Conservation (phyloP, 1,284 basidiomycete genomes). For the Cryptococcus jaspeensis region DNA sequence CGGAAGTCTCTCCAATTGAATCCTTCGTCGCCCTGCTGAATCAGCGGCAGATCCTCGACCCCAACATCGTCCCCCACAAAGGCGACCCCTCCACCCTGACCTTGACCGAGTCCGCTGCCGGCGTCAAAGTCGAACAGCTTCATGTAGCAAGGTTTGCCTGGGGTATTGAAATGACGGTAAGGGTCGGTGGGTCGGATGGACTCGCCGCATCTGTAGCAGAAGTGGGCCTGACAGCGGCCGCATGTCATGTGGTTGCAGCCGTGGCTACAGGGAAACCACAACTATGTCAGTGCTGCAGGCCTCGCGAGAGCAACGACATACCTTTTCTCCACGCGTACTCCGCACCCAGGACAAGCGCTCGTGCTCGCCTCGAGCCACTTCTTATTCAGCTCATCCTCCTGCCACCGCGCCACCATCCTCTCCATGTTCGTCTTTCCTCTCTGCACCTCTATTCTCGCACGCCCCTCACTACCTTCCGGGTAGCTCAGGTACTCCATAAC, state of each 20-base stretch:
- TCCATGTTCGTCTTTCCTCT: conserved; percentile 42
- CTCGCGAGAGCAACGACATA: conserved; percentile 1
- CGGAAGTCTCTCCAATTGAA: neutral
- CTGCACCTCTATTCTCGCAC: conserved; percentile 31
- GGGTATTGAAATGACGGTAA: conserved; percentile 43
- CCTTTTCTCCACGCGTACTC: conserved; percentile 47
- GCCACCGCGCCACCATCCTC: conserved; percentile 36
- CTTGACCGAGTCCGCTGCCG: conserved; percentile 9
- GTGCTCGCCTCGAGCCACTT: conserved; percentile 44
- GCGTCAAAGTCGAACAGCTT: conserved; percentile 47
- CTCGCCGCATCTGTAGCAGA: conserved; percentile 47
- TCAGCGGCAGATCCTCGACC: too few relatives aligned
- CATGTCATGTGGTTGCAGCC: conserved; percentile 53
- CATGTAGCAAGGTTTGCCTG: conserved; percentile 38
- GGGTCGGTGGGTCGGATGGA: conserved; percentile 43
- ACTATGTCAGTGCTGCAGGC: neutral
- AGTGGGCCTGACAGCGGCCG: conserved; percentile 42
- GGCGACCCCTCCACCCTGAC: neutral
- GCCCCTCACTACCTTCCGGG: conserved; percentile 29
- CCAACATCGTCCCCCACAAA: too few relatives aligned
- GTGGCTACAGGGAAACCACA: conserved; percentile 27
- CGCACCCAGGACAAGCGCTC: conserved; percentile 44
- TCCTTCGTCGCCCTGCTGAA: too few relatives aligned
- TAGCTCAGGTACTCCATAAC: conserved; percentile 43
- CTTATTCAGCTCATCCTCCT: conserved; percentile 45